A percentile compares a stretch with the other conserved stretches of the same genome.
Evolutionary conservation across 2,329 filamentous ascomycete genomes (phyloP).

Genomic region (Hypoxylon sp.): DNA sequence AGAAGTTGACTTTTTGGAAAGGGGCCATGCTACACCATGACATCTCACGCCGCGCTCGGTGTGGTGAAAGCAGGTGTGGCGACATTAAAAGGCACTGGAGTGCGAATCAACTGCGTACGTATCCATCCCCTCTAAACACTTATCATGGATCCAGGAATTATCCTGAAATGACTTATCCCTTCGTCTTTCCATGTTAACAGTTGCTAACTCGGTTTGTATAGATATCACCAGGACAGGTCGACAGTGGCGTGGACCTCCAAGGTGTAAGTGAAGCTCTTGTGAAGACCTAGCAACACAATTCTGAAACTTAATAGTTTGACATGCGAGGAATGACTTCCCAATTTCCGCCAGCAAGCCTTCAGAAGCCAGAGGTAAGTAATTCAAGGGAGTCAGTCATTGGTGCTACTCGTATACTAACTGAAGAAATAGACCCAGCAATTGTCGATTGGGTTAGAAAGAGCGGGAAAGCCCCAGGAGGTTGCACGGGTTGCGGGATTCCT

Average conservation of each 20-base stretch:
- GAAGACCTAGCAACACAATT: background rate
- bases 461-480: constrained; percentile 68
- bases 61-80: constrained; percentile 70
- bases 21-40: constrained; percentile 69
- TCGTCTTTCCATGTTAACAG: background rate
- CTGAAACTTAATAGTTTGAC: constrained; percentile 55
- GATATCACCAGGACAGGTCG: constrained; percentile 54
- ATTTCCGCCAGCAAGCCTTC: constrained; percentile 65
- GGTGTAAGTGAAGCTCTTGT: constrained; percentile 49
- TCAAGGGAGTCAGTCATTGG: background rate
- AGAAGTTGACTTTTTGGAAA: background rate
- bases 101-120: constrained; percentile 67
- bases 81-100: constrained; percentile 67
- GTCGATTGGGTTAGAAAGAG: constrained; percentile 68
- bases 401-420: background rate
- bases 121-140: background rate
- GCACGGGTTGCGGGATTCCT: constrained; percentile 71
- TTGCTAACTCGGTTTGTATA: constrained; percentile 1
- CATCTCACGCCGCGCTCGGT: constrained; percentile 69
- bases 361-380: constrained; percentile 57
- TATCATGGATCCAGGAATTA: background rate
- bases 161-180: background rate
- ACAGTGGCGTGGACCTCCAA: constrained; percentile 57
- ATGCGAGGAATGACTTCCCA: constrained; percentile 63
- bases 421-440: constrained; percentile 56